Base-by-base conservation (phyloP, 164 flowering plant genomes). In the Magnolia changhungtana region DNA sequence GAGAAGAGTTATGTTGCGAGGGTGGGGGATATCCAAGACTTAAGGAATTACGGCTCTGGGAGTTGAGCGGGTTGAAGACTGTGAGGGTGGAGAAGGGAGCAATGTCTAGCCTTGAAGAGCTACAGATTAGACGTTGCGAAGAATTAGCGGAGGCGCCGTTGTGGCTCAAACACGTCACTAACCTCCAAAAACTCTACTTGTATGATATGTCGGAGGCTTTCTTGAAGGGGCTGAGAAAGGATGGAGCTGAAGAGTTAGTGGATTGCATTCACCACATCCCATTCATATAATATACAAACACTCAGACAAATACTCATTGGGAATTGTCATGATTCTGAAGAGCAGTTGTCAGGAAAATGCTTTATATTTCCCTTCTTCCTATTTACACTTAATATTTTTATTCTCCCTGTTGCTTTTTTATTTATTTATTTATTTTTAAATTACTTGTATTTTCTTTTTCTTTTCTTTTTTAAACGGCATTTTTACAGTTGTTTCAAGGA, bases 241-340 rank as follows among this genome's bases (percentile, higher is more conserved):
- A 37, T 37, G 45, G 45, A 37, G 45, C 0, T 37, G 45, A 37
- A 3, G 45, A 37, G 45, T 37, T 37, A 0, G 45, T 37, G 45
- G 45, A 37, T 37, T 37, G 0, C 45, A 37, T 37, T 37, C 45
- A 3, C 6, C 45, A 3, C 45, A 37, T 37, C 45, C 45, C 45
- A 37, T 0, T 37, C 45, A 37, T 37, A 3, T 5, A 0, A 37
- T 4, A 37, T 37, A 4, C 0, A 2, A 5, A 37, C 45, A 37
- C 45, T 37, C 89, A 59, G 89, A 84, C 20, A 83, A 0, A 72
- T 75, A 75, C 65, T 91, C 90, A 74, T 89, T 88, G 76, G 88
- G 66, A n/a, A 90, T 91, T 27, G 86, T 74, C 69, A 91, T 87
- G 63, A 88, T 74, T 73, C 76, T 24, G 81, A 89, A 83, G 86